Percentiles rank a stretch among this genome's conserved stretches.
phyloP scores from a whole-genome alignment of 257 asterid species.

The Euphrasia confusa region DNA sequence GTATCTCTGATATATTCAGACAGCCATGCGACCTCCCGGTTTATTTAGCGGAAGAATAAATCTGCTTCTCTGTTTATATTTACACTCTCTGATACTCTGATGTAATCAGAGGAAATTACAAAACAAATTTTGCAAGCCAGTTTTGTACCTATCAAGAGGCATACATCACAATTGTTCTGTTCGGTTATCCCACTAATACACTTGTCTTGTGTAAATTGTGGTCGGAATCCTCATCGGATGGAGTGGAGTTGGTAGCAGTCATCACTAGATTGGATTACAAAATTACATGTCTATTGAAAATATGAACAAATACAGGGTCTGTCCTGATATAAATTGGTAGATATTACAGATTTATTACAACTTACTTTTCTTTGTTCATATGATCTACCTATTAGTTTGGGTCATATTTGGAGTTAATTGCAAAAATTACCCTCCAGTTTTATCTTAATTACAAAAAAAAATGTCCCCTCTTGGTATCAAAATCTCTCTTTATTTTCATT shows the following conservation, averaged over 20 bases:
- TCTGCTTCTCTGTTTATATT: background rate
- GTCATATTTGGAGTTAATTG: background rate
- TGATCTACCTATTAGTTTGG: too few species aligned
- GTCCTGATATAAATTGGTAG: too few species aligned
- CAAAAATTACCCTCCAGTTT: background rate
- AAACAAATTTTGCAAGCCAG: background rate
- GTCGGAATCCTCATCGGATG: background rate
- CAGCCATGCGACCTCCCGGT: conserved; percentile 47
- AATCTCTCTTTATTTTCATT: too few species aligned
- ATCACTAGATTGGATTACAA: too few species aligned
- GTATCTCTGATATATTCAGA: conserved; percentile 68
- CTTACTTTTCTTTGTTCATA: too few species aligned
- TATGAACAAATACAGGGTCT: too few species aligned
- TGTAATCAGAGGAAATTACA: background rate
- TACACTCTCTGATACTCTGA: background rate
- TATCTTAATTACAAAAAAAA: background rate
- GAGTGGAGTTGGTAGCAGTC: background rate
- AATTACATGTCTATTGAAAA: too few species aligned
- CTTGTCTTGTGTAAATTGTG: background rate
- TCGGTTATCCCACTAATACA: background rate
- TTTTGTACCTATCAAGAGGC: background rate
- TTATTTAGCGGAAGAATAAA: conserved; percentile 27
- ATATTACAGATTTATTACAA: too few species aligned
- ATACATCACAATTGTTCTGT: background rate
- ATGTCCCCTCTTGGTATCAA: too few species aligned